Evolutionary conservation across 2,329 filamentous ascomycete species (phyloP), one percentile per base, ranked within the genome.

Genomic region (Biscogniauxia mediterranea): DNA sequence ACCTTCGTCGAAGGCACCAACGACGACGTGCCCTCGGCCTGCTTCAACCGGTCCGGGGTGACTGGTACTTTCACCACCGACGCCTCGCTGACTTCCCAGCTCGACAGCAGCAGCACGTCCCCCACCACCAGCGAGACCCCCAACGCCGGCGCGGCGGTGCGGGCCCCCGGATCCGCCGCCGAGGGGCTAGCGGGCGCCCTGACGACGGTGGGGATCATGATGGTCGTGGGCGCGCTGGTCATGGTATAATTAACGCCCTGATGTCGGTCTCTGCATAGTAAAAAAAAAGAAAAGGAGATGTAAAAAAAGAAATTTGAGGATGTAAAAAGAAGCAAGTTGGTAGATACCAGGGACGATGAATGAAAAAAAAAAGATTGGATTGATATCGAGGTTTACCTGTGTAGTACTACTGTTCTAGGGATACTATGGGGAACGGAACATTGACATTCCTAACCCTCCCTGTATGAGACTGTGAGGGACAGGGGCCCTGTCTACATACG

Each of bases 1-100:
- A 82, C 81, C 64, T 87, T 87, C 66, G 82, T 87, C 64, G 68
- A 72, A 3, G 80, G 80, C 53, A 69, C 69, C 15, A 71, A 67
- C 54, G 72, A 67, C 54, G 64, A 64, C 17, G 62, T 64, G 3
- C 72, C 72, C 1, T 54, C 53, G 15, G 56, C 62, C 3, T 82
- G 80, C 72, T 75, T 63, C 42, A 82, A 82, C 66, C 71, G 64
- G 32, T 74, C 73, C 15, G 65, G 70, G 53, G 69, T 79, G n/a
- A 69, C 68, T 1, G 73, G 67, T 1, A 64, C 65, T 1, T 78
- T 74, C 59, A 61, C 55, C 8, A 58, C 62, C 7, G 77, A 79
- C 64, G 19, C 65, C 11, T 58, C 60, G 21, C 68, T 80, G 42
- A 64, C 67, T 17, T 65, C 70, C 13, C 65, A 76, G 17, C 68